Base-by-base conservation (phyloP, 1,139 yeast genomes). In the Debaryomyces nepalensis region DNA sequence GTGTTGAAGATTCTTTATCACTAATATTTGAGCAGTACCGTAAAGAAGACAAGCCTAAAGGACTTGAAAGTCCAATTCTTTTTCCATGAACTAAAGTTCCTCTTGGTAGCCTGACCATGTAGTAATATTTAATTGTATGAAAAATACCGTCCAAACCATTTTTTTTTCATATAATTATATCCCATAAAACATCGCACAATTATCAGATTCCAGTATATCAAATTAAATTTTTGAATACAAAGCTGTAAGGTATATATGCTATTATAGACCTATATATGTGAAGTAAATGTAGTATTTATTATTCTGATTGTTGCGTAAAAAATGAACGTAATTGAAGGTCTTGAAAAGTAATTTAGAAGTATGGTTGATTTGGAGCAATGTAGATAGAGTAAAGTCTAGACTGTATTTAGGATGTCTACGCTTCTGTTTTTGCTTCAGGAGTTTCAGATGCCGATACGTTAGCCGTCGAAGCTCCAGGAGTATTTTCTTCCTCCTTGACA, bases 1-100 rank as follows among this genome's bases (percentile, higher is more conserved):
- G 70, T 2, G 76, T 68, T 19, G 73, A 56, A 7, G 68, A 62
- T 21, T 53, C 57, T 5, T 44, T 41, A 16, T 35, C 35, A 21
- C 27, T 35, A 8, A n/a, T 21, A 21, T 18, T 40, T 16, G 39
- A 33, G 5, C 15, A 24, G 30, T 10, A 29, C 5, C 34, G 31
- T 16, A 29, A 26, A n/a, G 29, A 14, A 5, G 32, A 34, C n/a
- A 15, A 24, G 7, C 24, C 21, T 5, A 8, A 3, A 7, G 27
- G 11, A 9, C 39, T 36, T 12, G 22, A 10, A 8, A 33, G 7
- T 16, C 27, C 26, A 6, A 14, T 24, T 18, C 23, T 34, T 15
- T 5, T 16, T 34, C 37, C 16, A 6, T 22, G 30, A 11, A 16
- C 22, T 19, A 34, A 34, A 1, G 12, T n/a, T 15, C 30, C 30